Percentiles rank a stretch among this genome's conserved stretches.
Conservation (phyloP, 2,329 filamentous ascomycete species). For the Sarocladium brachiariae region DNA sequence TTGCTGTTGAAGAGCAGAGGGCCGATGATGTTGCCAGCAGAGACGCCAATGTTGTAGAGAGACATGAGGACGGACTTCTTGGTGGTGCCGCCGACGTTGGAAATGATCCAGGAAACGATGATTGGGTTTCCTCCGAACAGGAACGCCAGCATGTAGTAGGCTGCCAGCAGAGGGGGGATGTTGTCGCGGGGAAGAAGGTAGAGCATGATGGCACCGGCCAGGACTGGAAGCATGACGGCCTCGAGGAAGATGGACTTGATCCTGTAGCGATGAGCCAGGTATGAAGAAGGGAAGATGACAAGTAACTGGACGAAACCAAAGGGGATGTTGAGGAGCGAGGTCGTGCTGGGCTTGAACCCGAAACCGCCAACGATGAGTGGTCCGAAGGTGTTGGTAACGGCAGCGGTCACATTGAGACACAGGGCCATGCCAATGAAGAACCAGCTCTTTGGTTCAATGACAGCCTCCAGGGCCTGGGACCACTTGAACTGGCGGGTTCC, state of each 20-base stretch:
- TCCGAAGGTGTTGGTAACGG: constrained; percentile 58
- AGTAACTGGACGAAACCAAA: constrained; percentile 56
- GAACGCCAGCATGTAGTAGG: constrained; percentile 61
- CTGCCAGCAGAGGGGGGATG: constrained; percentile 41
- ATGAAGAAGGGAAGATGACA: constrained; percentile 52
- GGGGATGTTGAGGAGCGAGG: constrained; percentile 59
- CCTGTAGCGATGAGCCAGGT: constrained; percentile 47
- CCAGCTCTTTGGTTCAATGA: constrained; percentile 45
- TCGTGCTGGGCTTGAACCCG: constrained; percentile 50
- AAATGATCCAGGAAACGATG: constrained; percentile 62
- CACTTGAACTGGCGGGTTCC: constrained; percentile 63
- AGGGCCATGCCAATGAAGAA: constrained; percentile 55
- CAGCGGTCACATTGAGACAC: constrained; percentile 57
- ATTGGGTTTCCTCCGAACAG: constrained; percentile 60
- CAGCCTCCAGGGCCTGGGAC: constrained; percentile 52
- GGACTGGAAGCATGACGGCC: constrained; percentile 49
- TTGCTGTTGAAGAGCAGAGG: constrained; percentile 53
- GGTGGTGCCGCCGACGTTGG: constrained; percentile 60
- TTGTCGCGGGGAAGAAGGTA: constrained; percentile 41
- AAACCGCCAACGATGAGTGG: constrained; percentile 56
- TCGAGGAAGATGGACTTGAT: constrained; percentile 51
- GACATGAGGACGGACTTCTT: constrained; percentile 61
- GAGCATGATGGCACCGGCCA: constrained; percentile 52
- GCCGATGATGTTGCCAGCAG: constrained; percentile 60
- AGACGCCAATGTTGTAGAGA: constrained; percentile 55